phyloP scores from a whole-genome alignment of 192 early-diverging fungal genomes.

The Gigaspora rosea region DNA sequence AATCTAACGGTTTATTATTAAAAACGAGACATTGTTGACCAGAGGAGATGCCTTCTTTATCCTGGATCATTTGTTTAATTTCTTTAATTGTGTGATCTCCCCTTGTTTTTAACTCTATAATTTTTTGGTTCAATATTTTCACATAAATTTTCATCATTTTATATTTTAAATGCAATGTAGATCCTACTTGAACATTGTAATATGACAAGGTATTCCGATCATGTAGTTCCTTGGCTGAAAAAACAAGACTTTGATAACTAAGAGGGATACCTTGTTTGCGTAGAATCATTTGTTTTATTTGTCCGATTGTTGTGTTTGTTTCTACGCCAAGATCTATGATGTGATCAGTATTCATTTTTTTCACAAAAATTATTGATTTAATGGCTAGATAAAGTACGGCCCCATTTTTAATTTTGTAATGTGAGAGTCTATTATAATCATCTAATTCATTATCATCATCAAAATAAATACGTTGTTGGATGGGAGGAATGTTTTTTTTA shows the following conservation, averaged over 20 bases:
- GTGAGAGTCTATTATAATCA: neutral
- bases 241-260: neutral
- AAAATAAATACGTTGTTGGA: neutral
- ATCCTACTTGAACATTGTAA: conserved; percentile 4
- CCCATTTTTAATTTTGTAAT: neutral
- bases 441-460: neutral
- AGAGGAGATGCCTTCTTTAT: conserved; percentile 73
- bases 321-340: neutral
- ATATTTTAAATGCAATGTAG: neutral
- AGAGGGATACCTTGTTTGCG: neutral
- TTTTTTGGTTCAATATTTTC: conserved; percentile 81
- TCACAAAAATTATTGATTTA: conserved; percentile 8
- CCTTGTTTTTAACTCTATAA: conserved; percentile 83
- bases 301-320: neutral
- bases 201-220: conserved; percentile 10
- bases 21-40: conserved; percentile 79
- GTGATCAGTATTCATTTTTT: too few relatives aligned
- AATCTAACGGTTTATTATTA: conserved; percentile 75
- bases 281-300: conserved; percentile 3
- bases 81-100: conserved; percentile 67
- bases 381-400: neutral
- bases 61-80: conserved; percentile 76
- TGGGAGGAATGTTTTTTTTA: neutral
- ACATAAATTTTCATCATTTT: conserved; percentile 34
- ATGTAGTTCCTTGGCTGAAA: neutral